These are phyloP conservation scores for Schwanniomyces polymorphus DNA, from an alignment of 805 yeast species.

Conservation along the genomic window DNA sequence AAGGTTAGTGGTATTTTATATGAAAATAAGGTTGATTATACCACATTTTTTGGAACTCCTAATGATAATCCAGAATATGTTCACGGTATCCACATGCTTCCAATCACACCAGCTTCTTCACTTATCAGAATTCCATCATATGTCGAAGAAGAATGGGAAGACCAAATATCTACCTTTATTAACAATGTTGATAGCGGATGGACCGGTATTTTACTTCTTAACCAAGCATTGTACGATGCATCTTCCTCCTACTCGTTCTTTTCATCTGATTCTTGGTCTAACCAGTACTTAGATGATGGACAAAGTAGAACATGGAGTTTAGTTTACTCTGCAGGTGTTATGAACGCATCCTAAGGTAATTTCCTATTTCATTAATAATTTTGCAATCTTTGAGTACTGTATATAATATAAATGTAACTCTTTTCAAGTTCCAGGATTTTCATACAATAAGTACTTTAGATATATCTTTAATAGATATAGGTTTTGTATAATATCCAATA, in stretches of 20 bases:
- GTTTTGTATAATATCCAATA: too few species aligned
- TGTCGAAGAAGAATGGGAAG: constrained; percentile 64
- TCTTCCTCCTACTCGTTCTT: constrained; percentile 61
- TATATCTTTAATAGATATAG: too few species aligned
- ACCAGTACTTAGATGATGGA: constrained; percentile 55
- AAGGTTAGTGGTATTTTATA: constrained; percentile 72
- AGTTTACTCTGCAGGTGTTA: constrained; percentile 56
- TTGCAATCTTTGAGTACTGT: too few species aligned
- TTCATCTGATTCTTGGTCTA: constrained; percentile 19
- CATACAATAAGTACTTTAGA: too few species aligned
- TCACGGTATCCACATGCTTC: constrained; percentile 78
- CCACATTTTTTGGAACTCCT: constrained; percentile 67
- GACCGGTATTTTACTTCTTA: constrained; percentile 72
- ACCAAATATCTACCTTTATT: constrained; percentile 45
- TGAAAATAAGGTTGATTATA: constrained; percentile 70
- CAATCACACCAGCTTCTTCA: constrained; percentile 69
- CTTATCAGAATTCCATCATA: constrained; percentile 54
- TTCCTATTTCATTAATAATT: too few species aligned
- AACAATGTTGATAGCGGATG: constrained; percentile 59
- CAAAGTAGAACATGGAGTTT: constrained; percentile 64
- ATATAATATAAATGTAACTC: too few species aligned
- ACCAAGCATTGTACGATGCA: constrained; percentile 76
- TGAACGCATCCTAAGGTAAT: constrained; percentile 20
- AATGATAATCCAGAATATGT: constrained; percentile 51
- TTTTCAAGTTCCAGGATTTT: too few species aligned